A percentile compares a stretch with the other conserved stretches of the same genome.
phyloP scores from a whole-genome alignment of 305 asterid species.

The Rubia balearica region DNA sequence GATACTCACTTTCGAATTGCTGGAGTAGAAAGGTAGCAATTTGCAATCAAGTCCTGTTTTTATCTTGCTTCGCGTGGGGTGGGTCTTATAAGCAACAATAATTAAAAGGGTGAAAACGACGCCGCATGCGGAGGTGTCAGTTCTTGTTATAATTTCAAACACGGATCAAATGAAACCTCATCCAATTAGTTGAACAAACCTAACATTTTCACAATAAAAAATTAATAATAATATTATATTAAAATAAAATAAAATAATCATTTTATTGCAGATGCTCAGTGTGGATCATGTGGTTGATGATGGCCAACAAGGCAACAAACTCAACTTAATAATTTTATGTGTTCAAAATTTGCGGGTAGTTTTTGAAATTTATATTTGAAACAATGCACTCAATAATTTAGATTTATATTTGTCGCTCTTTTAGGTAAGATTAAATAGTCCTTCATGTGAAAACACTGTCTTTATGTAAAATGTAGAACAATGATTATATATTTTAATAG shows the following conservation, averaged over 20 bases:
- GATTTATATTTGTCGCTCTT: background rate
- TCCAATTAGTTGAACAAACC: no score
- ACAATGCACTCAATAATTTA: conserved; percentile 12
- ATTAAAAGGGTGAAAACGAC: background rate
- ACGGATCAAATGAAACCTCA: background rate
- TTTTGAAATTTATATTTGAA: conserved; percentile 26
- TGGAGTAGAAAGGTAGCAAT: background rate
- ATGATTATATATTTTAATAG: no score
- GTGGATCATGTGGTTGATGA: conserved; percentile 30
- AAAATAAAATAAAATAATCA: background rate
- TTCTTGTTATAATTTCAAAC: conserved; percentile 4
- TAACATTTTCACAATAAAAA: no score
- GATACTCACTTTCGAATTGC: background rate
- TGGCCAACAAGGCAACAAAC: conserved; percentile 23
- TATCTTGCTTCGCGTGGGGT: no score
- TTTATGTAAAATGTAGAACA: no score
- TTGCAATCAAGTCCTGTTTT: background rate
- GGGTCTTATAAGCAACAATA: background rate
- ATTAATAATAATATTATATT: background rate
- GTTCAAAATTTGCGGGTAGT: background rate
- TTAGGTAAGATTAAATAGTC: no score
- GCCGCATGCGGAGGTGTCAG: conserved; percentile 7
- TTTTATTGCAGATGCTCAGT: conserved; percentile 1
- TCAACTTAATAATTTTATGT: conserved; percentile 14
- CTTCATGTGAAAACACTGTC: no score